Evolutionary conservation across 345 rosid genomes (phyloP), one percentile per base, ranked within the genome.

Genomic region (Eucalyptus marginata): DNA sequence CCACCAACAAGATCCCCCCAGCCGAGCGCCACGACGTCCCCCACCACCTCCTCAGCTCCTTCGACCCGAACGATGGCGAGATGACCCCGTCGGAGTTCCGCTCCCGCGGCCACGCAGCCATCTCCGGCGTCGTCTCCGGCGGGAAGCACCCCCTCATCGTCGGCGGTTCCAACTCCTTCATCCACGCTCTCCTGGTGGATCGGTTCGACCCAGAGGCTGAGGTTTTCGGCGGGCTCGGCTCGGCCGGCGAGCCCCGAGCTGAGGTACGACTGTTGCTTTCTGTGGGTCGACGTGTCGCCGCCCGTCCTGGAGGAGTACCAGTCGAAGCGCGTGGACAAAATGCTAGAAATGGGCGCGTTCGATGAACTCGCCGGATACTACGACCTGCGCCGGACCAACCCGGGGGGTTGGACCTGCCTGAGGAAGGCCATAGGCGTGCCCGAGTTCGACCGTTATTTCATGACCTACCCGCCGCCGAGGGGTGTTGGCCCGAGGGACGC

Each of bases 381-480:
- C 91, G 89, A 93, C 84, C 92, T 94, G 49, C 88, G 49, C 3
- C 85, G 90, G 76, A 76, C 90, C 24, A 85, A 90, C 36, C 27
- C 87, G 49, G n/a, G 11, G 83, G 44, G 33, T 88, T 93, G 88
- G 87, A 84, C 68, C 49, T 97, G 98, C 86, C 79, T 97, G 52
- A 88, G 94, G 89, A 97, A 95, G 71, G 97, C 99, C 24, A 96
- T 97, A 80, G 99, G 99, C 6, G 98, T 97, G 17, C 94, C 97
- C 59, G 99, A 97, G 95, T 96, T 97, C 88, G 94, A 94, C 58
- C 62, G 76, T 8, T 96, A 93, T 92, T 97, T 96, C 44, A 89
- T 86, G 89, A 88, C 29, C 83, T 92, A 91, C 90, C 97, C 95
- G 27, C 93, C 59, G 59, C 59, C 94, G 20, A 87, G 88, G 87